These are phyloP conservation scores for Tanacetum coccineum DNA, from an alignment of 129 eudicot species.

Conservation along the genomic window DNA sequence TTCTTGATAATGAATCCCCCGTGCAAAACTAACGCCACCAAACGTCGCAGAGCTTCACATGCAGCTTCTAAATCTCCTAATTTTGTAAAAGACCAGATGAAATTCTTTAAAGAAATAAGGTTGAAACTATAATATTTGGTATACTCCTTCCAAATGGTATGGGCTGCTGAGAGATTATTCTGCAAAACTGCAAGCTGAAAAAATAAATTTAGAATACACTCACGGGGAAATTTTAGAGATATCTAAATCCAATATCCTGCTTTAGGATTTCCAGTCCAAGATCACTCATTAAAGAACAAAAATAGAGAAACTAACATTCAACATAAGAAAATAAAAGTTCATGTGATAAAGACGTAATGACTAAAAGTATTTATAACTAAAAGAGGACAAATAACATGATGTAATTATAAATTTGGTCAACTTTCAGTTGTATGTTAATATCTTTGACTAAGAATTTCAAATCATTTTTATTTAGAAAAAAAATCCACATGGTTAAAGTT, in stretches of 20 bases:
- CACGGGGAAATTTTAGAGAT: neutral
- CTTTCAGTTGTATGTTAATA: neutral
- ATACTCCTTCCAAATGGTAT: constrained; percentile 69
- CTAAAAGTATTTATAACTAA: too few species aligned
- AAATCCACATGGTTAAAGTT: too few species aligned
- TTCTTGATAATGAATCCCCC: constrained; percentile 28
- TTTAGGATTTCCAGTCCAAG: too few species aligned
- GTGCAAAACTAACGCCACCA: constrained; percentile 45
- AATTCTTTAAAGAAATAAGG: constrained; percentile 53
- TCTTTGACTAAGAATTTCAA: too few species aligned
- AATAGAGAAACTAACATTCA: too few species aligned
- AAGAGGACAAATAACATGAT: too few species aligned
- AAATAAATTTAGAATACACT: constrained; percentile 35
- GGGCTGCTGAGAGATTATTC: constrained; percentile 70
- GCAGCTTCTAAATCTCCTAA: constrained; percentile 64
- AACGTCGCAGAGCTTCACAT: constrained; percentile 47
- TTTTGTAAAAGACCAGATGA: constrained; percentile 59
- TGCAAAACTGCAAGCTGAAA: constrained; percentile 96
- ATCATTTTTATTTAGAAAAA: too few species aligned
- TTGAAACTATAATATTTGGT: constrained; percentile 44
- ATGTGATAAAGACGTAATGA: too few species aligned
- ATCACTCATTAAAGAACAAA: too few species aligned
- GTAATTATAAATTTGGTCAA: too few species aligned
- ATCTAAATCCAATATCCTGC: too few species aligned
- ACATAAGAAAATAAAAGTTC: too few species aligned